Conservation (phyloP, 2,329 filamentous ascomycete genomes). For the Colletotrichum navitas region DNA sequence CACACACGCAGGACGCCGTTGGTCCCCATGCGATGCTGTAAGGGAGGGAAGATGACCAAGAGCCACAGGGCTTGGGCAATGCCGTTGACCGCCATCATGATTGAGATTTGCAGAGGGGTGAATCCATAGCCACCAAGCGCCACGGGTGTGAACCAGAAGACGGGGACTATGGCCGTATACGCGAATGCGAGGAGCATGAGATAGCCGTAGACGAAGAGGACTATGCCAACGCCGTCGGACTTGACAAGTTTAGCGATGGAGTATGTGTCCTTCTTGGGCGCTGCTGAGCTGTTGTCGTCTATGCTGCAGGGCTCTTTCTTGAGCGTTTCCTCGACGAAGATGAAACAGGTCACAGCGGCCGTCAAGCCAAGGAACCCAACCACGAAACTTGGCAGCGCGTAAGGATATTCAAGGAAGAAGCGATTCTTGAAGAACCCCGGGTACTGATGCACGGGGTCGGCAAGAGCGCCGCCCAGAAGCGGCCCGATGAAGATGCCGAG, state of each 20-base stretch:
- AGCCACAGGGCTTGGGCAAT: constrained; percentile 78
- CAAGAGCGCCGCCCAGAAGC: constrained; percentile 75
- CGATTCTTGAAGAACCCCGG: constrained; percentile 65
- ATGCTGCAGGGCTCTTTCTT: constrained; percentile 44
- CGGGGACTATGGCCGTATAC: constrained; percentile 77
- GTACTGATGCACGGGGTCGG: constrained; percentile 76
- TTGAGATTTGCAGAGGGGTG: constrained; percentile 71
- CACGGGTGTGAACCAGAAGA: constrained; percentile 76
- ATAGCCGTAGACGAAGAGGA: constrained; percentile 75
- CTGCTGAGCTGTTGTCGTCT: not conserved
- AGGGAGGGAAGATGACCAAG: constrained; percentile 74
- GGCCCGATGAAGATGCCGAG: constrained; percentile 81
- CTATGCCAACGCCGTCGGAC: constrained; percentile 73
- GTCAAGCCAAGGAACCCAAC: constrained; percentile 57
- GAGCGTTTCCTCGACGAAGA: constrained; percentile 76
- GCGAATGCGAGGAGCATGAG: constrained; percentile 77
- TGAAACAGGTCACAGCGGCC: constrained; percentile 61
- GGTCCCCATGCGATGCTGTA: constrained; percentile 77
- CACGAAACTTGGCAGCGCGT: constrained; percentile 73
- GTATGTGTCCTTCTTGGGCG: not conserved
- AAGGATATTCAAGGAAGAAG: constrained; percentile 75
- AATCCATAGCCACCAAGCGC: constrained; percentile 75
- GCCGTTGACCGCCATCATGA: constrained; percentile 74
- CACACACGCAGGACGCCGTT: constrained; percentile 73
- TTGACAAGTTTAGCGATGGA: constrained; percentile 61